Evolutionary conservation across 2,329 filamentous ascomycete species (phyloP), one percentile per base, ranked within the genome.

Genomic region (Claviceps citrina): DNA sequence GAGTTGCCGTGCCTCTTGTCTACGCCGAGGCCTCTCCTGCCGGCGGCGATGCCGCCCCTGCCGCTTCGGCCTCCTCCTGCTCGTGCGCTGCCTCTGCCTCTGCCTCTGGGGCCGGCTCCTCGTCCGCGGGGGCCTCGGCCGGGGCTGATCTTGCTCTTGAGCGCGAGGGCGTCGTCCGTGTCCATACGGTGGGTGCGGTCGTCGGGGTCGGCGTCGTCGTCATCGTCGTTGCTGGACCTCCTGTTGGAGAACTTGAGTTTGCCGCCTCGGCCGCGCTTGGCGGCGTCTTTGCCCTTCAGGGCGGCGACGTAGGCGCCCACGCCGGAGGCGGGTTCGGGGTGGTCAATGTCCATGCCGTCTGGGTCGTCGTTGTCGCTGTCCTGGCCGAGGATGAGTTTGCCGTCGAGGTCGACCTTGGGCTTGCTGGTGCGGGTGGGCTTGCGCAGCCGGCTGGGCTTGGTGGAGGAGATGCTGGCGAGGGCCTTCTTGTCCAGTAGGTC

Each of bases 401-500:
- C 84, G 55, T 93, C 84, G 36, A 79, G 59, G 52, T 91, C 78
- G 12, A 69, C 69, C 66, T 76, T 82, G 39, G 78, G 78, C 59
- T 79, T 82, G 38, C 67, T 71, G 45, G 55, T 59, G 31, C n/a
- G n/a, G n/a, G 63, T 72, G 39, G 66, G 67, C 51, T 70, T 68
- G 55, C 73, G 73, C 49, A 71, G 60, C 55, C 76, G 79, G 41
- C 72, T 62, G 3, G 87, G 89, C 59, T 86, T 89, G 9, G 85
- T 94, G 5, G 84, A 84, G 3, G 87, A 94, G 53, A 98, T 95
- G 57, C 85, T 91, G 40, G 85, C 89, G 31, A 98, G 73, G 7
- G 87, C 85, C 55, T 80, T 81, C 45, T 84, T 82, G 53, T 91
- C 89, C 13, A 98, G 74, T 34, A 98, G 73, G 64, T 98, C 91